Conservation (phyloP, 768 basidiomycete genomes). For the Tylopilus intermedius region DNA sequence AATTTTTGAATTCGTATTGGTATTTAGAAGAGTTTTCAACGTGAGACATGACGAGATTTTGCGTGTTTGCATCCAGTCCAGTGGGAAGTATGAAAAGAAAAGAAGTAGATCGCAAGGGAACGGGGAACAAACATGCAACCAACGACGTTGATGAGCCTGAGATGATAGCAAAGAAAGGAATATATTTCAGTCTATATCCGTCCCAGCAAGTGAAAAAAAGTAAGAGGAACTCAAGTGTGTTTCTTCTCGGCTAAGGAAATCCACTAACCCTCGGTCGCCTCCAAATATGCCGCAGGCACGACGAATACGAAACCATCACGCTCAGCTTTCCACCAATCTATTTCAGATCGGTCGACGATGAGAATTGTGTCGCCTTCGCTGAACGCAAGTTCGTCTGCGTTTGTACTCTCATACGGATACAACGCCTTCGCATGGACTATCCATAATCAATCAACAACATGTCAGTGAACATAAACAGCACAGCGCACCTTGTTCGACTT, state of each 20-base stretch:
- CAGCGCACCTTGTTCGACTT: slow-evolving; percentile 52
- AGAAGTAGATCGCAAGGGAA: slow-evolving; percentile 1
- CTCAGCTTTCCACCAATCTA: slow-evolving; percentile 97
- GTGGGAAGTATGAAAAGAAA: not conserved
- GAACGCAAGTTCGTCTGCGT: slow-evolving; percentile 82
- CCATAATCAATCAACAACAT: not conserved
- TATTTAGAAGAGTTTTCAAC: slow-evolving; percentile 4
- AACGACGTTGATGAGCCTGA: slow-evolving; percentile 10
- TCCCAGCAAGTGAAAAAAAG: slow-evolving; percentile 35
- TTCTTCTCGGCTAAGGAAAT: slow-evolving; percentile 27
- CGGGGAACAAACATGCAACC: slow-evolving; percentile 8
- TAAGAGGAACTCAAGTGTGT: slow-evolving; percentile 52
- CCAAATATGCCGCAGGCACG: slow-evolving; percentile 89
- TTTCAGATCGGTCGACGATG: slow-evolving; percentile 79
- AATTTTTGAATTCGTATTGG: slow-evolving; percentile 15
- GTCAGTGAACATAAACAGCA: not conserved
- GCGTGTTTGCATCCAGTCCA: slow-evolving; percentile 6
- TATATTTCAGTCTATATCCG: slow-evolving; percentile 77
- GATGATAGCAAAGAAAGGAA: slow-evolving; percentile 47
- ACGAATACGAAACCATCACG: slow-evolving; percentile 79
- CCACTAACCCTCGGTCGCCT: slow-evolving; percentile 87
- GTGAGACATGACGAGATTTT: slow-evolving; percentile 8
- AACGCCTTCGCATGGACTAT: slow-evolving; percentile 71
- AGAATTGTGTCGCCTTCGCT: slow-evolving; percentile 71
- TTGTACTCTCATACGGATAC: slow-evolving; percentile 68